Evolutionary conservation across 352 stramenopile genomes (phyloP).

Genomic region (Phytophthora multivora): DNA sequence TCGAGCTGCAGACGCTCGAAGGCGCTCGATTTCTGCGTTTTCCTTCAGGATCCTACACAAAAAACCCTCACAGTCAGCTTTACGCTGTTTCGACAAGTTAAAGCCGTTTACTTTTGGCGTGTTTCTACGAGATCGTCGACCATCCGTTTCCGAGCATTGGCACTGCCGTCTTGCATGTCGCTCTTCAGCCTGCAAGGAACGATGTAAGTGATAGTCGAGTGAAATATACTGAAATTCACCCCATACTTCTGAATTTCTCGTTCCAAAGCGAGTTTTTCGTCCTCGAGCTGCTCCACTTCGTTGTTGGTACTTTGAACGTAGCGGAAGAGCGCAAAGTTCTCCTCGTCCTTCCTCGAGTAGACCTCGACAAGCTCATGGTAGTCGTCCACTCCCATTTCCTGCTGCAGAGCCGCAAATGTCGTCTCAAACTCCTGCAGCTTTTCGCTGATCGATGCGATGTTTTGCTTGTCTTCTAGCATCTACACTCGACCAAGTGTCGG

Average conservation of each 20-base stretch:
- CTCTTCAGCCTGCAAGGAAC: conserved; percentile 42
- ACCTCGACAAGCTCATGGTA: conserved; percentile 63
- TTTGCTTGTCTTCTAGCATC: conserved; percentile 74
- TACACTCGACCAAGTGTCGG: conserved; percentile 14
- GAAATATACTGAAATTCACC: neutral
- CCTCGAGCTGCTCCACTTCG: conserved; percentile 81
- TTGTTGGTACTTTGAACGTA: conserved; percentile 85
- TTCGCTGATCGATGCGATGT: conserved; percentile 71
- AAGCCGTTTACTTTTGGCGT: conserved; percentile 61
- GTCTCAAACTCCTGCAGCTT: conserved; percentile 78
- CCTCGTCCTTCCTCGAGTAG: conserved; percentile 77
- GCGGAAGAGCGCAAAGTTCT: conserved; percentile 82
- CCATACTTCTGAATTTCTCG: conserved; percentile 63
- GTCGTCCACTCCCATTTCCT: conserved; percentile 70
- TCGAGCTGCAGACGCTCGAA: conserved; percentile 55
- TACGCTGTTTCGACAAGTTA: no score
- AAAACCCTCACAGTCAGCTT: neutral
- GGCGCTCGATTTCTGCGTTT: conserved; percentile 72
- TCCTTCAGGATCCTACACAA: conserved; percentile 70
- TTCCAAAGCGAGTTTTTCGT: conserved; percentile 70
- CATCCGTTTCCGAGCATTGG: conserved; percentile 69
- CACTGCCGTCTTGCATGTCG: conserved; percentile 72
- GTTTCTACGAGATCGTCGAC: conserved; percentile 76
- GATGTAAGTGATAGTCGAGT: no score
- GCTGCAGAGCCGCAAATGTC: conserved; percentile 61